These are phyloP conservation scores for Trypanosoma cruzi DNA, from an alignment of 208 protist genomes.

Conservation along the genomic window DNA sequence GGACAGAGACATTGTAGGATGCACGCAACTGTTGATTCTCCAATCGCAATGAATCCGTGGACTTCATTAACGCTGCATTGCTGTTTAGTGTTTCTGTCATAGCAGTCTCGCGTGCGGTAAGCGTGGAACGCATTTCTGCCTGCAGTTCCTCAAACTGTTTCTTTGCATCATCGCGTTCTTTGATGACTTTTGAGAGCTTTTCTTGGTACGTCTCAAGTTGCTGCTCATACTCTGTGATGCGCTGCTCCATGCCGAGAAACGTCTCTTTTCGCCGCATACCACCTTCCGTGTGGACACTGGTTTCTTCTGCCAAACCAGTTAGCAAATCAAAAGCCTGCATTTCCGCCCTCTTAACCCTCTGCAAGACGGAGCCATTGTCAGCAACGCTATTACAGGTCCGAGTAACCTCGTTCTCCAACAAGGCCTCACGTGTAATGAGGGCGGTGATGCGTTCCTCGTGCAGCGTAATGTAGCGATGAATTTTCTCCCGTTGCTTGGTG, in stretches of 20 bases:
- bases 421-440: slow-evolving; percentile 49
- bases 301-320: slow-evolving; percentile 1
- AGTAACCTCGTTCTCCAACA: slow-evolving; percentile 10
- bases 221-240: neutral
- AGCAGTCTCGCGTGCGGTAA: slow-evolving; percentile 29
- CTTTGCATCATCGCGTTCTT: slow-evolving; percentile 19
- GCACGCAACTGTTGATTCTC: slow-evolving; percentile 41
- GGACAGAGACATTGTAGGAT: slow-evolving; percentile 41
- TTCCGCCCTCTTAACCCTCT: slow-evolving; percentile 6
- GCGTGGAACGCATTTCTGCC: slow-evolving; percentile 19
- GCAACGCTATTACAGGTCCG: neutral
- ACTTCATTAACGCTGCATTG: slow-evolving; percentile 52
- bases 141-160: slow-evolving; percentile 4
- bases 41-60: slow-evolving; percentile 27
- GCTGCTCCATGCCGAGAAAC: slow-evolving; percentile 20
- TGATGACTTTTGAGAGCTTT: slow-evolving; percentile 17
- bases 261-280: neutral
- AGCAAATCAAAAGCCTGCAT: slow-evolving; percentile 13
- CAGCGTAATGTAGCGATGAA: slow-evolving; percentile 61
- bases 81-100: slow-evolving; percentile 25
- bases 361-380: slow-evolving; percentile 1
- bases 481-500: slow-evolving; percentile 72
- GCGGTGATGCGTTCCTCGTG: slow-evolving; percentile 62
- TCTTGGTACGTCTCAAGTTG: slow-evolving; percentile 17
- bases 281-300: slow-evolving; percentile 7